These are phyloP conservation scores for Melastoma candidum DNA, from an alignment of 441 rosid species.

Conservation along the genomic window DNA sequence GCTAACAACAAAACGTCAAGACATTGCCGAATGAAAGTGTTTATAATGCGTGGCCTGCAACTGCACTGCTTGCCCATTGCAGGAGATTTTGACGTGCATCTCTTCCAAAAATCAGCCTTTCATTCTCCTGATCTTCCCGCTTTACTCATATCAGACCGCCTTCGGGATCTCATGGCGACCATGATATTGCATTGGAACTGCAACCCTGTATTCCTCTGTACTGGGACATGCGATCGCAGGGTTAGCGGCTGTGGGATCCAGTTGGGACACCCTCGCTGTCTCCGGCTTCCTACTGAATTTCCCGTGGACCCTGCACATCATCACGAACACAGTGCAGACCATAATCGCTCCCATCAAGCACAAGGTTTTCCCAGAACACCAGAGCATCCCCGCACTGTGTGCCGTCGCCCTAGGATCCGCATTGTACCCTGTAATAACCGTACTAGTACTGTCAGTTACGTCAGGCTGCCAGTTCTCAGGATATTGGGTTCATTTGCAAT, in stretches of 20 bases:
- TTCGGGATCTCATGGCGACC: constrained; percentile 29
- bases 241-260: constrained; percentile 47
- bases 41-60: no score
- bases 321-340: constrained; percentile 47
- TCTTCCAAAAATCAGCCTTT: no score
- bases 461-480: constrained; percentile 37
- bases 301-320: constrained; percentile 65
- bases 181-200: constrained; percentile 23
- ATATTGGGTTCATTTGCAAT: constrained; percentile 44
- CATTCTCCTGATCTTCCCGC: no score
- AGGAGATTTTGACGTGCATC: no score
- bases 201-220: constrained; percentile 38
- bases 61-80: no score
- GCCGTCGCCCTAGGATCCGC: constrained; percentile 57
- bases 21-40: no score
- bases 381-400: constrained; percentile 29
- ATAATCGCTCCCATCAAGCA: constrained; percentile 46
- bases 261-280: constrained; percentile 43
- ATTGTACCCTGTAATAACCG: constrained; percentile 34
- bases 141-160: no score
- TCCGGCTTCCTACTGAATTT: constrained; percentile 43
- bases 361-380: constrained; percentile 38
- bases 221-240: constrained; percentile 69
- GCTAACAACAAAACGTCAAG: no score
- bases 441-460: constrained; percentile 42